A percentile compares a stretch with the other conserved stretches of the same genome.
Conservation (phyloP, 176 grass and related monocot species). For the Zea luxurians region DNA sequence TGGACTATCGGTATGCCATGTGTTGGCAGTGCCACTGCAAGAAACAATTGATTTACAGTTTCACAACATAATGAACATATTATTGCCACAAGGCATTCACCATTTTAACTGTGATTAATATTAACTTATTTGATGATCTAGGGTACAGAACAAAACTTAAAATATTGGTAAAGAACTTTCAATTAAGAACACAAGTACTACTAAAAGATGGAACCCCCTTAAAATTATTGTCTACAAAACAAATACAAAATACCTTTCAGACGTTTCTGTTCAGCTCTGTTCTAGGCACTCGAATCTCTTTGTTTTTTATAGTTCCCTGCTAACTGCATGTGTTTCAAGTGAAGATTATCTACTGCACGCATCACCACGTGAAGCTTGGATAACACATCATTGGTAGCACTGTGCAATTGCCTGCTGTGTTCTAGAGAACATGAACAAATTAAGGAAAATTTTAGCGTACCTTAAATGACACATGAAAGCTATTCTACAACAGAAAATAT, state of each 20-base stretch:
- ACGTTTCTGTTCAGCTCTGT: constrained; percentile 65
- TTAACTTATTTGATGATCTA: constrained; percentile 10
- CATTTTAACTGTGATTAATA: background rate
- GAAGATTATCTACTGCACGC: constrained; percentile 55
- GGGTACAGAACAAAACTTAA: background rate
- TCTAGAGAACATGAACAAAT: constrained; percentile 48
- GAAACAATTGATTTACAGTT: too few species aligned
- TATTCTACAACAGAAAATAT: too few species aligned
- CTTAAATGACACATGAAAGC: background rate
- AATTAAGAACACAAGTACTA: background rate
- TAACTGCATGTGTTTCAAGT: constrained; percentile 37
- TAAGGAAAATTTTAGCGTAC: constrained; percentile 29
- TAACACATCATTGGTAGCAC: constrained; percentile 33
- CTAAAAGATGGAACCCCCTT: background rate
- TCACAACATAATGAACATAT: background rate
- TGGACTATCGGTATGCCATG: too few species aligned
- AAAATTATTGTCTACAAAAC: background rate
- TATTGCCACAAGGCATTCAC: background rate
- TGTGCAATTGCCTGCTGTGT: constrained; percentile 32
- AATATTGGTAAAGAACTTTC: background rate
- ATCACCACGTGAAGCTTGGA: constrained; percentile 54
- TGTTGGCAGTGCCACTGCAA: too few species aligned
- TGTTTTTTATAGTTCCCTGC: too few species aligned
- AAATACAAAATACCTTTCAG: constrained; percentile 62
- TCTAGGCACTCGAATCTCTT: background rate